These are phyloP conservation scores for Tylopilus intermedius DNA, from an alignment of 768 basidiomycete genomes.

Conservation along the genomic window DNA sequence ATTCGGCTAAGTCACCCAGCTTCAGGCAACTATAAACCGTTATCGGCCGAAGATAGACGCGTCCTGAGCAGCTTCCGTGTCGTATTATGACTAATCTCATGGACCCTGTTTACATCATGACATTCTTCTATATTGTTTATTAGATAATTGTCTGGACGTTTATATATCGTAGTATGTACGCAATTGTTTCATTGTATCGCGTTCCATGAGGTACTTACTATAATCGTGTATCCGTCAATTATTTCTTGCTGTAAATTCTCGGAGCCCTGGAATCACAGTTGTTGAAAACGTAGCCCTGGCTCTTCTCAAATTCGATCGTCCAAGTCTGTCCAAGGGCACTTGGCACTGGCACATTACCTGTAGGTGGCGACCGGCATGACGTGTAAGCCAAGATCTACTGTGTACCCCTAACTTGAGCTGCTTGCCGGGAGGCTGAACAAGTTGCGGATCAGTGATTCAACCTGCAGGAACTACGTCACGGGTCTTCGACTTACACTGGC, in stretches of 20 bases:
- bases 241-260: not conserved
- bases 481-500: too few relatives aligned
- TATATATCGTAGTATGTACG: not conserved
- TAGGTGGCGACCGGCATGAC: too few relatives aligned
- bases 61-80: conserved; percentile 55
- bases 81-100: conserved; percentile 33
- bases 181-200: not conserved
- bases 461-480: too few relatives aligned
- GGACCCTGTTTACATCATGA: not conserved
- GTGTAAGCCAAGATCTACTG: too few relatives aligned
- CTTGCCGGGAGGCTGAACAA: too few relatives aligned
- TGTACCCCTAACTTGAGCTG: too few relatives aligned
- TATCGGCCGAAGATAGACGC: conserved; percentile 54
- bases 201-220: not conserved
- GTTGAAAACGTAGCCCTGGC: too few relatives aligned
- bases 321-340: too few relatives aligned
- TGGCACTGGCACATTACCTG: too few relatives aligned
- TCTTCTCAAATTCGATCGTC: too few relatives aligned
- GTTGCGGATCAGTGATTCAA: too few relatives aligned
- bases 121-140: not conserved
- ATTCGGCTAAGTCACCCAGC: conserved; percentile 24
- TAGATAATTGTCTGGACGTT: not conserved
- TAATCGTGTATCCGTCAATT: not conserved
- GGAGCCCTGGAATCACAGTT: not conserved
- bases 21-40: conserved; percentile 32